Conservation (phyloP, 257 asterid species). For the Solanum rostratum region DNA sequence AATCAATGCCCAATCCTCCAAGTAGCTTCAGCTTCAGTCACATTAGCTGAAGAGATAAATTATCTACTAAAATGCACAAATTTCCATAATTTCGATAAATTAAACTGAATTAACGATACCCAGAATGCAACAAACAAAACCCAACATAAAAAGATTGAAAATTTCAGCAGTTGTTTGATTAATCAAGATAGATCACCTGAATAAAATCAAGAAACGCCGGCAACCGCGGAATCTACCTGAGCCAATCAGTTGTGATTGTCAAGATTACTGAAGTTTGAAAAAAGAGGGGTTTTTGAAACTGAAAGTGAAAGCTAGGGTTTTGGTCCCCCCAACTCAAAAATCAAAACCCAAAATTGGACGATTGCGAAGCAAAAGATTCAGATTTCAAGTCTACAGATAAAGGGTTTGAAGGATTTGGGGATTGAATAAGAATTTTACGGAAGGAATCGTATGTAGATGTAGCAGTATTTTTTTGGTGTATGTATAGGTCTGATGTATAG, state of each 20-base stretch:
- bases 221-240: conserved; percentile 1
- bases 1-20: not conserved
- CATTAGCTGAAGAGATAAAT: not conserved
- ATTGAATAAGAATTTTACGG: conserved; percentile 22
- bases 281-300: conserved; percentile 1
- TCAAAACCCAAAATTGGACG: not conserved
- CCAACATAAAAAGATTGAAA: not conserved
- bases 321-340: conserved; percentile 2
- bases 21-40: not conserved
- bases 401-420: conserved; percentile 9
- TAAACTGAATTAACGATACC: not conserved
- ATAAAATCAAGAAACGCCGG: not conserved
- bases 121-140: not conserved
- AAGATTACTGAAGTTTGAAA: conserved; percentile 1
- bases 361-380: not conserved
- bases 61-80: not conserved
- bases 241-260: conserved; percentile 3
- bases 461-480: conserved; percentile 5
- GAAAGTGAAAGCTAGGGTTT: conserved; percentile 30
- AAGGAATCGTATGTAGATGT: conserved; percentile 35
- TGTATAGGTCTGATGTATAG: conserved; percentile 19
- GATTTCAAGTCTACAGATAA: not conserved
- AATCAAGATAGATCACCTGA: not conserved
- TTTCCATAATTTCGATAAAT: not conserved
- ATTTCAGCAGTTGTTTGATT: not conserved